phyloP scores from a whole-genome alignment of 805 yeast species.

The Schwanniomyces occidentalis region DNA sequence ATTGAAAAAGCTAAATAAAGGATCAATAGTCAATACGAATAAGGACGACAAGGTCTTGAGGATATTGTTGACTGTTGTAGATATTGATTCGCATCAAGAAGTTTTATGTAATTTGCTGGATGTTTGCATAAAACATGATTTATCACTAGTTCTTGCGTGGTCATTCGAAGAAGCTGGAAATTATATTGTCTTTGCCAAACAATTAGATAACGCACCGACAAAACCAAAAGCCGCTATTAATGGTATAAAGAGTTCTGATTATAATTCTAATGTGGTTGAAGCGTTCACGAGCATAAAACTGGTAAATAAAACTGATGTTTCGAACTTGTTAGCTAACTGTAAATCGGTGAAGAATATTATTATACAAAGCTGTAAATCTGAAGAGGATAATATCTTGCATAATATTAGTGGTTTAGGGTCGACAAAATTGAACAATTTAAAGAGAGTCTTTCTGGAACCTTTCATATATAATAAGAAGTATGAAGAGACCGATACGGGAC shows the following conservation, averaged over 20 bases:
- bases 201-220: slow-evolving; percentile 34
- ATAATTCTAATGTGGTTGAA: slow-evolving; percentile 44
- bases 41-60: slow-evolving; percentile 45
- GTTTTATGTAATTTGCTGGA: slow-evolving; percentile 47
- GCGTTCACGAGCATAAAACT: slow-evolving; percentile 46
- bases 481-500: slow-evolving; percentile 4
- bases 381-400: slow-evolving; percentile 16
- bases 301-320: slow-evolving; percentile 56
- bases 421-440: slow-evolving; percentile 42
- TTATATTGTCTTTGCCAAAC: slow-evolving; percentile 39
- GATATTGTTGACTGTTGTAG: slow-evolving; percentile 63
- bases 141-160: slow-evolving; percentile 54
- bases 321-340: slow-evolving; percentile 50
- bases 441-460: slow-evolving; percentile 47
- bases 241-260: slow-evolving; percentile 46
- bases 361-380: slow-evolving; percentile 23
- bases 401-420: slow-evolving; percentile 51
- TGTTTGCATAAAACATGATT: slow-evolving; percentile 49
- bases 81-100: slow-evolving; percentile 58
- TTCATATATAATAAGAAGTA: slow-evolving; percentile 48
- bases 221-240: slow-evolving; percentile 32
- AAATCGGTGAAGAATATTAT: slow-evolving; percentile 45
- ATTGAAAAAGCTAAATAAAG: slow-evolving; percentile 42
- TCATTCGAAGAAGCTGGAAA: slow-evolving; percentile 50
- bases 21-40: slow-evolving; percentile 25